A percentile compares a stretch with the other conserved stretches of the same genome.
Conservation (phyloP, 2,329 filamentous ascomycete species). For the Septoria petroselini region DNA sequence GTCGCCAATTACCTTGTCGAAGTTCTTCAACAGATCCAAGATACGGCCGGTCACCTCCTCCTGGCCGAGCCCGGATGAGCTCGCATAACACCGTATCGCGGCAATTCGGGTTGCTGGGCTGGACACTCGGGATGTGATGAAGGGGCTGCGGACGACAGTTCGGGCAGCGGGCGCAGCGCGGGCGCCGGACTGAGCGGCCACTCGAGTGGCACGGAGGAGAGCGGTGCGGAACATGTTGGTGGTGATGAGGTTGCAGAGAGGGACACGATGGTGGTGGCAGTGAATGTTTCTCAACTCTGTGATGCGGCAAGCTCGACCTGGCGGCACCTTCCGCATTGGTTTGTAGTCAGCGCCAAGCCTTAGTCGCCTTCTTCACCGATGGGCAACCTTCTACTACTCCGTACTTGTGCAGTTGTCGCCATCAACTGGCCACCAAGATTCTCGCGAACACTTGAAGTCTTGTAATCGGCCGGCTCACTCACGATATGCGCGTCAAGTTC, state of each 20-base stretch:
- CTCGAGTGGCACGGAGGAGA: conserved; percentile 71
- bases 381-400: too few species aligned
- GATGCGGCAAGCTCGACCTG: not conserved
- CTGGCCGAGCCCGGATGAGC: conserved; percentile 72
- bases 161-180: conserved; percentile 54
- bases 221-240: conserved; percentile 83
- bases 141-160: conserved; percentile 49
- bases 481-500: conserved; percentile 14
- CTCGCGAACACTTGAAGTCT: too few species aligned
- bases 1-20: conserved; percentile 79
- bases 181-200: conserved; percentile 43
- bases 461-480: too few species aligned
- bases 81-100: conserved; percentile 80
- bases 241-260: conserved; percentile 6
- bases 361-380: too few species aligned
- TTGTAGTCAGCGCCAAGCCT: too few species aligned
- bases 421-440: too few species aligned
- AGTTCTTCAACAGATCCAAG: conserved; percentile 87
- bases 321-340: too few species aligned
- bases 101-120: conserved; percentile 63
- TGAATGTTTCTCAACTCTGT: conserved; percentile 1
- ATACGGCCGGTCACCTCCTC: conserved; percentile 88
- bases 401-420: too few species aligned
- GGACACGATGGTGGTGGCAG: not conserved
- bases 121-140: conserved; percentile 60